Conservation (phyloP, 1,284 basidiomycete genomes). For the Ustilago bromivora region DNA sequence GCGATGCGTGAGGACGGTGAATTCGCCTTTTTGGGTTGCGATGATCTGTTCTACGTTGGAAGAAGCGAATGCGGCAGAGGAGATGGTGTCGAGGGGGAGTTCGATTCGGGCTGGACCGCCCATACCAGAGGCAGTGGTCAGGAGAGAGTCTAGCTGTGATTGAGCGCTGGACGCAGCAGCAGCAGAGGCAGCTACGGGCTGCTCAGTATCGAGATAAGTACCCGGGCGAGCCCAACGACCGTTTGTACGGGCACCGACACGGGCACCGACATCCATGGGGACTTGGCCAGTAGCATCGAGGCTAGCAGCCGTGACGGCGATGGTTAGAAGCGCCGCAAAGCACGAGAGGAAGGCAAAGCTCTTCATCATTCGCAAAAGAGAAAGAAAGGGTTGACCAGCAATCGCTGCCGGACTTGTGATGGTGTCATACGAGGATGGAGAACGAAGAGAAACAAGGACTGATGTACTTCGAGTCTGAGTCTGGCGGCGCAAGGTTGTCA, state of each 20-base stretch:
- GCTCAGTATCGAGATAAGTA: conserved; percentile 24
- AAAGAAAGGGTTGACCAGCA: neutral
- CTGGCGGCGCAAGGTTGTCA: too few species aligned
- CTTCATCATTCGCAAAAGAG: conserved; percentile 20
- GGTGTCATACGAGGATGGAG: neutral
- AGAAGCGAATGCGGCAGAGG: conserved; percentile 36
- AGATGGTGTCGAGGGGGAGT: conserved; percentile 48
- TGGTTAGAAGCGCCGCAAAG: conserved; percentile 39
- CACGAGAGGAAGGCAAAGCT: conserved; percentile 38
- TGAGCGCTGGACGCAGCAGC: conserved; percentile 16
- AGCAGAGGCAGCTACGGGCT: neutral
- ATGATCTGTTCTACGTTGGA: conserved; percentile 44
- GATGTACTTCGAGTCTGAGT: neutral
- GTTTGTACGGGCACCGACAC: conserved; percentile 31
- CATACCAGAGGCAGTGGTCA: conserved; percentile 19
- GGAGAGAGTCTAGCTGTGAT: conserved; percentile 26
- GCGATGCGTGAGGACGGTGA: conserved; percentile 51
- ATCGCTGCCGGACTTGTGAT: too few species aligned
- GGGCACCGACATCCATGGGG: conserved; percentile 34
- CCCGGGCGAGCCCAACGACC: conserved; percentile 24
- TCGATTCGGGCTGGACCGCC: conserved; percentile 47
- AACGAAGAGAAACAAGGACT: neutral
- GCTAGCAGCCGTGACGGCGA: conserved; percentile 26
- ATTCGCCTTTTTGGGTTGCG: conserved; percentile 45
- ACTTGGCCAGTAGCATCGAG: conserved; percentile 32